Percentiles rank a stretch among this genome's conserved stretches.
These are phyloP conservation scores for Grosmannia serpens DNA, from an alignment of 2,329 filamentous ascomycete genomes.

Conservation along the genomic window DNA sequence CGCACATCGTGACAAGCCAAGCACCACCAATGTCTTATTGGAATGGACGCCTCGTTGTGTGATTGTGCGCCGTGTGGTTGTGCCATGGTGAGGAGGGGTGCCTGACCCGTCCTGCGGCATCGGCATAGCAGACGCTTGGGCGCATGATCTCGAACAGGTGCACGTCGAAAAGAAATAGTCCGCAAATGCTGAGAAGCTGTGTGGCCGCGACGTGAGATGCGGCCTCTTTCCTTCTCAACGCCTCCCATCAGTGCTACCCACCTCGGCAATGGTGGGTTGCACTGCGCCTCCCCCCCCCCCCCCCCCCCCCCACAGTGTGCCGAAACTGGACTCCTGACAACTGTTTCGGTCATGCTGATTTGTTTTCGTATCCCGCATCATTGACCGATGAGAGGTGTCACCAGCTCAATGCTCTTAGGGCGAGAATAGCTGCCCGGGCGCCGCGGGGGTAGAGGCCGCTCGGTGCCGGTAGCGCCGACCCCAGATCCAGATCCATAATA, in stretches of 20 bases:
- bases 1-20: background rate
- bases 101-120: background rate
- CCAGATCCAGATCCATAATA: constrained; percentile 27
- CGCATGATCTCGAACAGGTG: background rate
- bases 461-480: constrained; percentile 20
- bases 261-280: background rate
- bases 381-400: constrained; percentile 46
- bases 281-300: background rate
- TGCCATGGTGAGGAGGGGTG: background rate
- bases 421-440: constrained; percentile 41
- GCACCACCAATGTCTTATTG: too few species aligned
- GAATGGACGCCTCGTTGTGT: background rate
- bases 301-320: background rate
- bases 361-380: constrained; percentile 14
- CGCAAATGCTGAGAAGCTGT: background rate
- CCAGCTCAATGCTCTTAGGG: constrained; percentile 52
- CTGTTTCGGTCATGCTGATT: background rate
- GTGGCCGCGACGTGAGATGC: background rate
- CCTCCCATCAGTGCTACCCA: background rate
- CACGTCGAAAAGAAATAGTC: background rate
- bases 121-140: background rate
- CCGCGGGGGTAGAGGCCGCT: constrained; percentile 45
- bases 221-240: background rate
- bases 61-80: background rate
- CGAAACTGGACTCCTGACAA: background rate